These are phyloP conservation scores for Alnus glutinosa DNA, from an alignment of 306 rosid species.

Conservation along the genomic window DNA sequence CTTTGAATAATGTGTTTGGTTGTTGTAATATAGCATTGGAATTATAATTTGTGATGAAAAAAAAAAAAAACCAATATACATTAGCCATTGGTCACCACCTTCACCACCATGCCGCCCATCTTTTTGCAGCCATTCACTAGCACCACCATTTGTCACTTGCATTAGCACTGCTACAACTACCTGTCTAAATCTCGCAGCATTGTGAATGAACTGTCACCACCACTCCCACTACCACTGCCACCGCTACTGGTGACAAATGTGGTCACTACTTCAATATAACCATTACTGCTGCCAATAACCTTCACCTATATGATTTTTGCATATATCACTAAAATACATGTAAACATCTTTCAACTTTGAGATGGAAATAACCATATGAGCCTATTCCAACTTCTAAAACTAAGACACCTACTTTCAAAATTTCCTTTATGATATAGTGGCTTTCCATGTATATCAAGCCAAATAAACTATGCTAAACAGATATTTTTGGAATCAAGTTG, in stretches of 20 bases:
- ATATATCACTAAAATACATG: not conserved
- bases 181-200: not conserved
- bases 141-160: not conserved
- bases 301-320: not conserved
- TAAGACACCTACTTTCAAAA: slow-evolving; percentile 2
- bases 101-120: not conserved
- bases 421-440: slow-evolving; percentile 15
- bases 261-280: not conserved
- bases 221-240: not conserved
- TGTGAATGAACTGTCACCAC: not conserved
- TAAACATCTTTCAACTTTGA: not conserved
- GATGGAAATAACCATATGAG: not conserved
- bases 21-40: not conserved
- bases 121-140: not conserved
- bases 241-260: not conserved
- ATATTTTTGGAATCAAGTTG: slow-evolving; percentile 19
- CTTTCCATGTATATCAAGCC: not conserved
- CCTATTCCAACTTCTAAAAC: not conserved
- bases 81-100: not conserved
- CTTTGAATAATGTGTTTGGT: not conserved
- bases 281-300: not conserved
- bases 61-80: not conserved
- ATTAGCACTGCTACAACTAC: not conserved
- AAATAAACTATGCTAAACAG: not conserved
- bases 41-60: too few species aligned